Evolutionary conservation across 208 protist species (phyloP).

Genomic region (Trypanosoma cruzi): DNA sequence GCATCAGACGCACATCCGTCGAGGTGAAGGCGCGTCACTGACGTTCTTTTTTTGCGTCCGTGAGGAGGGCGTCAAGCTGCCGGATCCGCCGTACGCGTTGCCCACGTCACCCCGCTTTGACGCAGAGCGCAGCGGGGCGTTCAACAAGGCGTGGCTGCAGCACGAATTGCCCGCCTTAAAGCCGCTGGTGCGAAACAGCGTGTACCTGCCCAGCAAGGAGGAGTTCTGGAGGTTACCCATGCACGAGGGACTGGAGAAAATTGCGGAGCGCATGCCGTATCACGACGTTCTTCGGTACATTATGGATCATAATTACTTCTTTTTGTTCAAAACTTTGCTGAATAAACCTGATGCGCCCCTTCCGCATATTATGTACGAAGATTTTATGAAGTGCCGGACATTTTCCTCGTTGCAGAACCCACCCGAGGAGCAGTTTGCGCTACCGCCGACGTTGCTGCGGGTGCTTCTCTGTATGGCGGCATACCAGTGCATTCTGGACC

Average conservation of each 20-base stretch:
- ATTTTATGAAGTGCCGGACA: constrained; percentile 83
- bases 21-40: neutral
- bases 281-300: constrained; percentile 67
- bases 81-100: constrained; percentile 49
- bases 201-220: constrained; percentile 63
- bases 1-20: neutral
- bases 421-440: constrained; percentile 85
- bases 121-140: constrained; percentile 52
- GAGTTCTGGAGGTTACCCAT: constrained; percentile 61
- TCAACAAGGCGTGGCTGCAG: constrained; percentile 57
- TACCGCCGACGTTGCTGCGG: constrained; percentile 44
- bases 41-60: neutral
- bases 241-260: constrained; percentile 59
- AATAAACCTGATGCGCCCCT: constrained; percentile 65
- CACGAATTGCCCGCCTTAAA: constrained; percentile 23
- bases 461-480: constrained; percentile 66
- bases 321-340: constrained; percentile 61
- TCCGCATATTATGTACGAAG: constrained; percentile 88
- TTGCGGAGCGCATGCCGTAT: constrained; percentile 57
- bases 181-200: constrained; percentile 19
- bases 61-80: constrained; percentile 28
- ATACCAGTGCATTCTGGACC: constrained; percentile 69
- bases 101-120: constrained; percentile 38
- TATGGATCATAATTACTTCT: constrained; percentile 77
- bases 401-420: constrained; percentile 74